phyloP scores from a whole-genome alignment of 1,284 basidiomycete species.

The Melanopsichium pennsylvanicum region DNA sequence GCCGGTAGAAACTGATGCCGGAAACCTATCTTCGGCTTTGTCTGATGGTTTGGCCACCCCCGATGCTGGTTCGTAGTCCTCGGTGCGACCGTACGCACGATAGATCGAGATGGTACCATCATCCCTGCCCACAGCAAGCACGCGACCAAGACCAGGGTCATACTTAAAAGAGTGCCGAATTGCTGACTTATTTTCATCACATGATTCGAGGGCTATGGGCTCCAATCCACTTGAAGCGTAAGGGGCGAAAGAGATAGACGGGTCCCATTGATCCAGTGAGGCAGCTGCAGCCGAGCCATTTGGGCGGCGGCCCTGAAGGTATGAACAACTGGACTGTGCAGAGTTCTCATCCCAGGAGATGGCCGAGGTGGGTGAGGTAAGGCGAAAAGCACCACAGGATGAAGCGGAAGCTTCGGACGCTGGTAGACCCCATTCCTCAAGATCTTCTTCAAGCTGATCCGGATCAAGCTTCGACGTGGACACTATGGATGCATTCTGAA shows the following conservation, averaged over 20 bases:
- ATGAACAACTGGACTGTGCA: conserved; percentile 11
- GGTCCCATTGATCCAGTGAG: conserved; percentile 37
- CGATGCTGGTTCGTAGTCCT: conserved; percentile 17
- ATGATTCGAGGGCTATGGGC: not conserved
- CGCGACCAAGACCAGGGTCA: conserved; percentile 24
- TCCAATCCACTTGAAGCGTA: conserved; percentile 17
- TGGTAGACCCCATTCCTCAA: conserved; percentile 33
- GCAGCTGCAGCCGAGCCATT: not conserved
- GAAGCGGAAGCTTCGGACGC: not conserved
- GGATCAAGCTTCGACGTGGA: not conserved
- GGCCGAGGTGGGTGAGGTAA: conserved; percentile 19
- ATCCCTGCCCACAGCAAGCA: conserved; percentile 25
- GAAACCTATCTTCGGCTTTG: conserved; percentile 6
- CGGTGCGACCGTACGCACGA: conserved; percentile 25
- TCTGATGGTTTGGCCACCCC: not conserved
- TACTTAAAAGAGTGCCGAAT: conserved; percentile 6
- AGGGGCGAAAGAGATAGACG: conserved; percentile 37
- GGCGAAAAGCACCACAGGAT: not conserved
- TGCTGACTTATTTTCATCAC: not conserved
- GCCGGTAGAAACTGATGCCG: conserved; percentile 24
- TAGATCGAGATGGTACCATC: conserved; percentile 35
- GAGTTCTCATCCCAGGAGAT: conserved; percentile 46
- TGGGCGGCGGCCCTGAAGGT: not conserved
- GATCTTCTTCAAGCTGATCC: conserved; percentile 25
- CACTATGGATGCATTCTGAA: not conserved